A percentile compares a stretch with the other conserved stretches of the same genome.
Conservation (phyloP, 805 yeast species). For the Vanderwaltozyma polyspora region DNA sequence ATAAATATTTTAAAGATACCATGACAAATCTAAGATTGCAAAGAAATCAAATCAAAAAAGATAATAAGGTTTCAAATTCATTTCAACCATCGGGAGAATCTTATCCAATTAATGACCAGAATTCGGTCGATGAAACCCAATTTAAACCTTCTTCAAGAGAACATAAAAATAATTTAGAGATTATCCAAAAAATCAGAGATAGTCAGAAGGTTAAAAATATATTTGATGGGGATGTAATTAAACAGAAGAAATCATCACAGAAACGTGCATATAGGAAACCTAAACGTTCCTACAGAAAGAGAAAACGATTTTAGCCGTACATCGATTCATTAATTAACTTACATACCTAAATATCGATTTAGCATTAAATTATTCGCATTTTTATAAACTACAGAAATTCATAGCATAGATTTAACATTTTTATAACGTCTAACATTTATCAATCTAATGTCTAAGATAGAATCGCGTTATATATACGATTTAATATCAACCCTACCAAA, state of each 20-base stretch:
- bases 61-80: neutral
- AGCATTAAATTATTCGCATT: neutral
- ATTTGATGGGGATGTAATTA: neutral
- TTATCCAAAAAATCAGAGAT: slow-evolving; percentile 11
- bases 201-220: slow-evolving; percentile 5
- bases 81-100: slow-evolving; percentile 1
- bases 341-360: neutral
- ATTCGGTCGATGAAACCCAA: slow-evolving; percentile 6
- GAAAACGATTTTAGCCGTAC: neutral
- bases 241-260: slow-evolving; percentile 2
- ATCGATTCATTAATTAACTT: neutral
- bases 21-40: slow-evolving; percentile 18
- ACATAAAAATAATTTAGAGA: slow-evolving; percentile 6
- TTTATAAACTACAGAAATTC: too few relatives aligned
- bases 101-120: slow-evolving; percentile 1
- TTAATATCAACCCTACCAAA: too few relatives aligned
- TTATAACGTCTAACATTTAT: too few relatives aligned
- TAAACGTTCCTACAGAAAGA: slow-evolving; percentile 2
- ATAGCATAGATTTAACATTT: too few relatives aligned
- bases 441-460: too few relatives aligned
- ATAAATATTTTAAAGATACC: slow-evolving; percentile 13
- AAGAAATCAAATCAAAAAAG: neutral
- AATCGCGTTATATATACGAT: too few relatives aligned
- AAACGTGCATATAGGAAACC: slow-evolving; percentile 6
- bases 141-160: slow-evolving; percentile 2